These are phyloP conservation scores for Penicillium paradoxum DNA, from an alignment of 495 filamentous ascomycete genomes.

Conservation along the genomic window DNA sequence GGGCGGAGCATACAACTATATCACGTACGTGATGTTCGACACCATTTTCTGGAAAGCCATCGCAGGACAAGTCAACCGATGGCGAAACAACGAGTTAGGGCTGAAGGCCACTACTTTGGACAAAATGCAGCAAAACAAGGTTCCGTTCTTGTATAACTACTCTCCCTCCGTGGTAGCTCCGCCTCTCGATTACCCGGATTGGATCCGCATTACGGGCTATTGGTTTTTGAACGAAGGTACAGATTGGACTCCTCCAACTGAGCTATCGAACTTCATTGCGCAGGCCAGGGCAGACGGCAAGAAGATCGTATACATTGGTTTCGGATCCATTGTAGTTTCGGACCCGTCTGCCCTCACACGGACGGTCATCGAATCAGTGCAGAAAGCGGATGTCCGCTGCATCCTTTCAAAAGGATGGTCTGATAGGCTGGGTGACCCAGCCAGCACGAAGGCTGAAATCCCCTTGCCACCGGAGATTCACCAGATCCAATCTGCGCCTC, in stretches of 20 bases:
- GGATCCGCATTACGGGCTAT: conserved; percentile 95
- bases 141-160: conserved; percentile 97
- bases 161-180: conserved; percentile 87
- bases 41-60: conserved; percentile 95
- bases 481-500: conserved; percentile 85
- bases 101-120: conserved; percentile 78
- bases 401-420: conserved; percentile 99
- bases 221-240: conserved; percentile 89
- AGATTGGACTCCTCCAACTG: conserved; percentile 69
- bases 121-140: conserved; percentile 92
- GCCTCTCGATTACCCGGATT: conserved; percentile 93
- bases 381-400: conserved; percentile 89
- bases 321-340: conserved; percentile 92
- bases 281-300: conserved; percentile 75
- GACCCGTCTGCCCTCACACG: conserved; percentile 83
- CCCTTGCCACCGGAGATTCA: conserved; percentile 74
- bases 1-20: conserved; percentile 91
- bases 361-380: conserved; percentile 83
- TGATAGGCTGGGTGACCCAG: conserved; percentile 67
- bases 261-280: conserved; percentile 73
- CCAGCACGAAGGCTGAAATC: conserved; percentile 58
- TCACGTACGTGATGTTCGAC: conserved; percentile 96
- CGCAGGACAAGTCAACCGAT: conserved; percentile 85
- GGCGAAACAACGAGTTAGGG: conserved; percentile 75
- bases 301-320: conserved; percentile 95